Evolutionary conservation across 2,329 filamentous ascomycete genomes (phyloP), one percentile per base, ranked within the genome.

Genomic region (Aspergillus fumigatiaffinis): DNA sequence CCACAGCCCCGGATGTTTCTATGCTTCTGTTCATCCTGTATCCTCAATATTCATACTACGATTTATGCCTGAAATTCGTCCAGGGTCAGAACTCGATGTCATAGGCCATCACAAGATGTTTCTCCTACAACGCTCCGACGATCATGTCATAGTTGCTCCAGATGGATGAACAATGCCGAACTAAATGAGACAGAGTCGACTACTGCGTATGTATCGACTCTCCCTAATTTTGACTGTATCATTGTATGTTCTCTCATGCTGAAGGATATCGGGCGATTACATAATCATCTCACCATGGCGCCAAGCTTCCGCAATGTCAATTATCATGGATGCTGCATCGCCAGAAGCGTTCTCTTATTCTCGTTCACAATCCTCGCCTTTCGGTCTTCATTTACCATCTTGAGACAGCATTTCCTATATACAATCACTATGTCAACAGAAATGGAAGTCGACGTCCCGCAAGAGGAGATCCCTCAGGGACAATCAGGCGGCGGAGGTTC

Each of bases 361-460:
- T 17, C 4, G 25, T 25, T 14, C 21, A 7, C 44, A 47, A 8
- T 47, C 14, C 21, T 23, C 44, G 21, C 44, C 44, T 23, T 26
- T 23, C 14, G 23, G 20, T 14, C 23, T 14, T 23, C 20, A 14
- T 14, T 21, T 47, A 17, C 44, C 23, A 8, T 23, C 44, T 25
- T 25, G 23, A 14, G 5, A 7, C 21, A 23, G 2, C 25, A 8
- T 12, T 7, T 21, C 47, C 32, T 50, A 21, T 8, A 17, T 23
- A 12, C 10, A 28, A 21, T 12, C 60, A 66, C 17, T 41, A 78
- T 79, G 75, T 75, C 76, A 25, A 70, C 66, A 47, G 76, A 77
- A 69, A 79, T 79, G 76, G 77, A 79, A 64, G 68, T 79, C 56
- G 77, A 79, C 60, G 64, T 69, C 59, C 63, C 70, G 54, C 71